Evolutionary conservation across 352 stramenopile genomes (phyloP), one percentile per base, ranked within the genome.

Genomic region (Thalassiosira mediterranea): DNA sequence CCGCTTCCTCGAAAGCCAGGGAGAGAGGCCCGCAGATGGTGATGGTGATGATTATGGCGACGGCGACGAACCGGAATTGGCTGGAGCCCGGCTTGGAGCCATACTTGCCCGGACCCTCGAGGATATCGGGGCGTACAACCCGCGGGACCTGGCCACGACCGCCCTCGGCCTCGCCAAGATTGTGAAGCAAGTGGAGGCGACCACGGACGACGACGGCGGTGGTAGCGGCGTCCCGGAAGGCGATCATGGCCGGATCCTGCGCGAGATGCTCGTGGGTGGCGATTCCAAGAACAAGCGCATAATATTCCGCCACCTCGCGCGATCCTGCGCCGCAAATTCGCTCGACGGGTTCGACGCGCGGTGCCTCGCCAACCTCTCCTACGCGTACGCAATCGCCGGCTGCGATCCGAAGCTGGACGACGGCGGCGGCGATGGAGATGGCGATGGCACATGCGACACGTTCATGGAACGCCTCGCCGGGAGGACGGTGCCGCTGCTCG

Each of bases 151-250:
- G 23, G 10, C 40, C 17, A 57, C 37, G 25, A 67, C 58, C 4
- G 37, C 58, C 15, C 37, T 67, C 25, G 38, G 38, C 58, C 8
- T 67, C 28, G 58, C 21, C 32, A 67, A 67, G 23, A 54, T 67
- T 17, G 40, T 67, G 29, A 63, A 29, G n/a, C n/a, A n/a, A n/a
- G n/a, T n/a, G n/a, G n/a, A n/a, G n/a, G n/a, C n/a, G n/a, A n/a
- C n/a, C n/a, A n/a, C n/a, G n/a, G n/a, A n/a, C n/a, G n/a, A n/a
- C n/a, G n/a, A n/a, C n/a, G n/a, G n/a, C n/a, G n/a, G n/a, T n/a
- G n/a, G n/a, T n/a, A n/a, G n/a, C n/a, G n/a, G n/a, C n/a, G 37
- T 44, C 15, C 15, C 37, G 8, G 8, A 15, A 15, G 37, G 15
- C 37, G 37, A 44, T 44, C 37, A 15, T 15, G 15, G 15, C 8